phyloP scores from a whole-genome alignment of 2,329 filamentous ascomycete species.

The Fusarium chaquense region DNA sequence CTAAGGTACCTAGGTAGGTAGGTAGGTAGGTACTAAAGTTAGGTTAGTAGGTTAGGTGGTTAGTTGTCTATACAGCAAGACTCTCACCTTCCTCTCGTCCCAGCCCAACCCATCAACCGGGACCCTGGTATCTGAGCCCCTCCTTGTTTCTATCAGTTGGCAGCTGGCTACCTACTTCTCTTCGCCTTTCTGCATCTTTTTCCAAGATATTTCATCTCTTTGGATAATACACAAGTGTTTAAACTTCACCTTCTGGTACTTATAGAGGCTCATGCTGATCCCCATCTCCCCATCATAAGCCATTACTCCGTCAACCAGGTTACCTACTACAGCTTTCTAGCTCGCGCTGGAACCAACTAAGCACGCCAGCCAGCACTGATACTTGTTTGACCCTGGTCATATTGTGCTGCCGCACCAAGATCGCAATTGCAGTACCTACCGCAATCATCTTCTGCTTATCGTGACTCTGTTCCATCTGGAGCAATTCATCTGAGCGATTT shows the following conservation, averaged over 20 bases:
- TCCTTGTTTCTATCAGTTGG: slow-evolving; percentile 17
- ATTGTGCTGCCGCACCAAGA: slow-evolving; percentile 39
- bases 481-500: slow-evolving; percentile 9
- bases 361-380: neutral
- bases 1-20: too few relatives aligned
- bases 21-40: neutral
- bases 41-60: neutral
- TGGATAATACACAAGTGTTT: neutral
- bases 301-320: slow-evolving; percentile 30
- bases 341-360: slow-evolving; percentile 27
- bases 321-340: slow-evolving; percentile 19
- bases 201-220: slow-evolving; percentile 1
- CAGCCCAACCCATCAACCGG: slow-evolving; percentile 24
- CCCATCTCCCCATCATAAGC: slow-evolving; percentile 6
- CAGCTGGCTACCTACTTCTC: slow-evolving; percentile 11
- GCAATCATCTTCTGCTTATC: slow-evolving; percentile 12
- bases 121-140: slow-evolving; percentile 34
- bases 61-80: slow-evolving; percentile 16
- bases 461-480: neutral
- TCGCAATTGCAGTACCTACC: slow-evolving; percentile 8
- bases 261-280: neutral
- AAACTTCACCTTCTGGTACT: neutral
- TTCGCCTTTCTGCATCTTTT: slow-evolving; percentile 13
- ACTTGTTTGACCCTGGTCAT: slow-evolving; percentile 29
- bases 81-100: slow-evolving; percentile 17